Evolutionary conservation across 176 grass and related monocot genomes (phyloP), one percentile per base, ranked within the genome.

Genomic region (Elymus sibiricus): DNA sequence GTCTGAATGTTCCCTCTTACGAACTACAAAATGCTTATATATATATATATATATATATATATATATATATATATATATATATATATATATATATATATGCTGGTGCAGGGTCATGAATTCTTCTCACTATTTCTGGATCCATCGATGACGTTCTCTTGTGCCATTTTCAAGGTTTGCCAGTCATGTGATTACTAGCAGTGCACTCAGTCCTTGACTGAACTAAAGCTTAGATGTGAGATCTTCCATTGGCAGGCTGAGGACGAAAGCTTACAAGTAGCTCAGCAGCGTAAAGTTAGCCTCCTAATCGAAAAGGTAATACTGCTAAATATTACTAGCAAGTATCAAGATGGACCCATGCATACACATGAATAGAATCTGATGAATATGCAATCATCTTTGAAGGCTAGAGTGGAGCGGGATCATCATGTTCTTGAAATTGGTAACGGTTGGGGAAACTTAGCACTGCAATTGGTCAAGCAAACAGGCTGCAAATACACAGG

Each of bases 81-180:
- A 7, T 59, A 21, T 56, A 7, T 59, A 21, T 56, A 7, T 59
- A 21, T 56, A 7, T 59, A 21, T 56, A 7, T 59, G 56, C 19
- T 13, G 26, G 53, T 74, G 77, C 66, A 97, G 92, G 94, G 92
- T 34, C 94, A 97, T 71, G 92, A 94, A 26, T 94, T 94, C 46
- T 97, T 97, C 88, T 91, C 89, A 4, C 78, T 90, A 60, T 97
- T 97, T 59, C 82, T 97, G 84, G 94, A 97, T 87, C 91, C 91
- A 66, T 86, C 94, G 4, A 97, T 97, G 94, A 97, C 89, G 6
- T 97, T 92, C 71, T 97, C 94, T 71, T 92, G 82, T 73, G 89
- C 94, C 40, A 72, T 88, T 79, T 97, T 94, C 70, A 92, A 94
- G 94, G 92, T 93, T 59, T 59, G 56, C 56, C 11, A 21, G 11